Percentiles rank a stretch among this genome's conserved stretches.
phyloP scores from a whole-genome alignment of 768 basidiomycete genomes.

The Kondoa malvinella region DNA sequence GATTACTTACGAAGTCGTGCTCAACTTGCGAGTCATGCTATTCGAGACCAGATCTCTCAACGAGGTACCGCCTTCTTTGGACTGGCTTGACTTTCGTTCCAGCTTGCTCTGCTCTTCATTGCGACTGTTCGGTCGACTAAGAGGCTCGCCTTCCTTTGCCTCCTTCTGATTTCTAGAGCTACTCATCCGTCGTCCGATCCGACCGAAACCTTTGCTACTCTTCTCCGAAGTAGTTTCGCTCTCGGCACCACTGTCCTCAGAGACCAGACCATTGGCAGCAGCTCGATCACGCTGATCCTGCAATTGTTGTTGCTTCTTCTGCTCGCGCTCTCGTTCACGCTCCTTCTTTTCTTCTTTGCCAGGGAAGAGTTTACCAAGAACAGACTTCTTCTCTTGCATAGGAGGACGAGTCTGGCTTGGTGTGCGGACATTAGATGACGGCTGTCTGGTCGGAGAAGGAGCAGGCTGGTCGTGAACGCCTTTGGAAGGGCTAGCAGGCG shows the following conservation, averaged over 20 bases:
- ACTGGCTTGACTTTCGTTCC: neutral
- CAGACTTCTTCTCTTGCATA: constrained; percentile 3
- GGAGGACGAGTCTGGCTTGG: neutral
- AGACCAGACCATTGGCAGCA: neutral
- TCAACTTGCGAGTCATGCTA: constrained; percentile 2
- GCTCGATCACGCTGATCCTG: neutral
- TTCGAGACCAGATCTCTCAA: neutral
- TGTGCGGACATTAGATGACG: neutral
- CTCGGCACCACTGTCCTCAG: neutral
- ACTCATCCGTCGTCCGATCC: neutral
- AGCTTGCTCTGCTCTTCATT: neutral
- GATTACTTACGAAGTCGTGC: constrained; percentile 1
- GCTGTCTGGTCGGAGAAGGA: neutral
- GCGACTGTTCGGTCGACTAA: neutral
- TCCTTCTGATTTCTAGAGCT: neutral
- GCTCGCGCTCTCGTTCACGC: neutral
- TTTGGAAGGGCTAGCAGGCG: too few species aligned
- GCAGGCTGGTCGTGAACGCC: neutral
- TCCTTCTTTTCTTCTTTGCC: neutral
- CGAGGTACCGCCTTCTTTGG: neutral
- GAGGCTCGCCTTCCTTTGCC: neutral
- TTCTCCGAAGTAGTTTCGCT: neutral
- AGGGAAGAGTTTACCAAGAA: constrained; percentile 1
- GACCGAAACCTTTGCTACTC: neutral
- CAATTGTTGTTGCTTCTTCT: neutral